Evolutionary conservation across 495 filamentous ascomycete species (phyloP), one percentile per base, ranked within the genome.

Genomic region (Parathielavia appendiculata): DNA sequence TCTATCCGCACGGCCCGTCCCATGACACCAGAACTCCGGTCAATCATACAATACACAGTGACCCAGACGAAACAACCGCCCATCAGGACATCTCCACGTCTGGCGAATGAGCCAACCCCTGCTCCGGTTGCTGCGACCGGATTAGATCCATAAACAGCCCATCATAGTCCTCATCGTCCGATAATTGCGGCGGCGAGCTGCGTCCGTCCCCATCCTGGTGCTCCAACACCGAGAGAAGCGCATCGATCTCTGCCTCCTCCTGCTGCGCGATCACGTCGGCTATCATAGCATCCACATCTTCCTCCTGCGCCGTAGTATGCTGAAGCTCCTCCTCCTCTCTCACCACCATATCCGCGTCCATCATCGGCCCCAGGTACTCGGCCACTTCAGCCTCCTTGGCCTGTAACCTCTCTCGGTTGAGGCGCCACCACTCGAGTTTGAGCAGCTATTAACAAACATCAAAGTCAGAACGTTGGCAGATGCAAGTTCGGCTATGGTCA

Each of bases 111-210:
- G 11, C 26, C 17, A 26, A 19, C 13, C 51, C 48, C 49, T 47
- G 49, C 14, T 55, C 30, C 36, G n/a, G 17, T 35, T 51, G 54
- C 23, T 57, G 38, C 22, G 55, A 44, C 22, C 17, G 11, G 5
- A 70, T 40, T 9, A 71, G 41, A 56, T 84, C 81, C 71, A 79
- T 73, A 63, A 86, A 86, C 14, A 87, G 64, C 52, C 68, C 65
- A 66, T 87, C 82, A 56, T 85, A 87, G 51, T 83, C 82, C 17
- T 80, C 81, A 58, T 86, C 80, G 43, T 82, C 81, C 41, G 77
- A 80, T 32, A 72, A 72, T 1, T 63, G 61, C 13, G 59, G 46
- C 20, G 64, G 61, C 4, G 11, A 39, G 36, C 26, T 30, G 43
- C 14, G 4, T 9, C 43, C 5, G 20, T 22, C 16, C 38, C 26